Evolutionary conservation across 2,329 filamentous ascomycete genomes (phyloP).

Genomic region (Sphaerulina populicola): DNA sequence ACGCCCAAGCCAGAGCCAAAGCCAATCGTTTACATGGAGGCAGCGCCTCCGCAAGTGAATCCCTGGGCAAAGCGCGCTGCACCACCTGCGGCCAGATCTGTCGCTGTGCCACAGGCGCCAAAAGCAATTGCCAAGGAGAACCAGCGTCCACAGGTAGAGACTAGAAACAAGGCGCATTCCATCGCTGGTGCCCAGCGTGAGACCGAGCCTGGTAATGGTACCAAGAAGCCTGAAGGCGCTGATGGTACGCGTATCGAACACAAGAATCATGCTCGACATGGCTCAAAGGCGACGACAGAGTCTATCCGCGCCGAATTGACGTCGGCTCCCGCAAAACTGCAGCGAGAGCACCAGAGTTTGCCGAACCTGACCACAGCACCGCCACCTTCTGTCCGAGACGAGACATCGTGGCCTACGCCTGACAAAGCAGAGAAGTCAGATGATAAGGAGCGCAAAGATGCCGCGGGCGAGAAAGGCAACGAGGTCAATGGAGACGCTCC

Average conservation of each 20-base stretch:
- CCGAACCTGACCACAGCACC: constrained; percentile 29
- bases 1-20: constrained; percentile 33
- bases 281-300: constrained; percentile 17
- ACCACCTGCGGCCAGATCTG: constrained; percentile 48
- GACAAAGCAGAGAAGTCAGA: constrained; percentile 54
- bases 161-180: constrained; percentile 25
- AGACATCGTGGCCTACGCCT: constrained; percentile 81
- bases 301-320: constrained; percentile 7
- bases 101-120: constrained; percentile 15
- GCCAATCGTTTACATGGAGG: constrained; percentile 62
- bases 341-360: constrained; percentile 23
- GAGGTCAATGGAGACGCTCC: constrained; percentile 56
- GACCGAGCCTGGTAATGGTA: constrained; percentile 7
- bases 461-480: constrained; percentile 51
- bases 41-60: constrained; percentile 75
- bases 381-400: constrained; percentile 66
- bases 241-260: constrained; percentile 20
- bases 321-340: constrained; percentile 7
- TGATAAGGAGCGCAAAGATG: constrained; percentile 66
- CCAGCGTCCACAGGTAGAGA: constrained; percentile 23
- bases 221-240: constrained; percentile 19
- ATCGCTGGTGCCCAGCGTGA: constrained; percentile 15
- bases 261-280: constrained; percentile 15
- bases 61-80: constrained; percentile 76
- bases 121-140: constrained; percentile 26